Base-by-base conservation (phyloP, 2,329 filamentous ascomycete species). In the Nemania sp. region DNA sequence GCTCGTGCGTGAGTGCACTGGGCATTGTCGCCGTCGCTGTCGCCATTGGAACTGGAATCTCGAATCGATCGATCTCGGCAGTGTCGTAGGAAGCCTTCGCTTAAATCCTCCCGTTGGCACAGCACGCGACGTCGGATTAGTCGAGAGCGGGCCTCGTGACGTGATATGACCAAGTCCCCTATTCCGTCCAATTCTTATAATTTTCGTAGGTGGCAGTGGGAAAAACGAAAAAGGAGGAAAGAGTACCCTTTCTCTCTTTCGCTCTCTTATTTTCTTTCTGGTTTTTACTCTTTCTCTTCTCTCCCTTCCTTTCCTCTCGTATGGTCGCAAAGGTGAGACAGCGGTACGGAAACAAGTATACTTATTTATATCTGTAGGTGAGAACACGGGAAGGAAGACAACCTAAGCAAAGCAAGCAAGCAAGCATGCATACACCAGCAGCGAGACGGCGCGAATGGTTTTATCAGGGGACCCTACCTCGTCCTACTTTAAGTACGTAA, bases 11-110 rank as follows among this genome's bases (percentile, higher is more conserved):
- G 13, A 21, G 32, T 25, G 51, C 6, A 37, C 15, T 52, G 48
- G 53, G 46, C 20, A 49, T 32, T 42, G 39, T 5, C 37, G 49
- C 49, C 20, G 58, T 46, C 48, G 49, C 49, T 21, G 59, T 57
- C 56, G 62, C 59, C 62, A 64, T 64, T 51, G 51, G 42, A 32
- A 29, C 7, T 29, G 25, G 25, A 7, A 29, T 29, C 7, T 29
- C 7, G 25, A 29, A 7, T 29, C 25, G 29, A 18, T 48, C 21
- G 39, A 15, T 54, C 40, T 39, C 25, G 42, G 39, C 32, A 32
- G 35, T 32, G 32, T 29, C 20, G 47, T 34, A 50, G 34, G 25
- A 58, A 49, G 57, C 40, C 43, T 20, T 40, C 17, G 25, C 25
- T 4, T 13, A 6, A 45, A 46, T 6, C 42, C 25, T 52, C 46